phyloP scores from a whole-genome alignment of 2,329 filamentous ascomycete species.

The Colletotrichum tropicale region DNA sequence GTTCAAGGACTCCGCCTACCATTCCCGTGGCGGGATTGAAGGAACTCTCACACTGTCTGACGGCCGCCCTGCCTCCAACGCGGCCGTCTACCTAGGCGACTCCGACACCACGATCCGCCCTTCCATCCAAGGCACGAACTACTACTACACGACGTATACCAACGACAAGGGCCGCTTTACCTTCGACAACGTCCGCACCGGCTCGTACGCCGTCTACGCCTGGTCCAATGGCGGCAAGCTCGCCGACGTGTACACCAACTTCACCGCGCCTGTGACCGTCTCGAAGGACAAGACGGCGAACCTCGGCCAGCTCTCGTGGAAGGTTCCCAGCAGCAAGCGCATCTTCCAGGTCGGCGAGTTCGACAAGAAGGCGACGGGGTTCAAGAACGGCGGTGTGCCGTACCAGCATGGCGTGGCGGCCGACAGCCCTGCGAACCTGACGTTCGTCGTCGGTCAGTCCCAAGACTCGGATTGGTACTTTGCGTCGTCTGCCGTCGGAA shows the following conservation, averaged over 20 bases:
- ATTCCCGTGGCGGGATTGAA: constrained; percentile 43
- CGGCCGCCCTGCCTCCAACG: constrained; percentile 45
- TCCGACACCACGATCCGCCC: constrained; percentile 33
- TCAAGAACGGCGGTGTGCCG: constrained; percentile 42
- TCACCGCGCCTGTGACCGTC: constrained; percentile 38
- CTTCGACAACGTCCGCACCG: constrained; percentile 43
- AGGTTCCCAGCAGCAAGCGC: constrained; percentile 13
- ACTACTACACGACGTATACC: constrained; percentile 50
- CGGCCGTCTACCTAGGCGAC: constrained; percentile 51
- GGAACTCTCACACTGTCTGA: constrained; percentile 45
- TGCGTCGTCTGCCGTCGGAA: constrained; percentile 37
- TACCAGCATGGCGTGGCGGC: constrained; percentile 43
- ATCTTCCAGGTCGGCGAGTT: constrained; percentile 51
- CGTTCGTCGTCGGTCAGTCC: constrained; percentile 40
- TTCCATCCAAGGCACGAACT: constrained; percentile 24
- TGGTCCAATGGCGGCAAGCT: constrained; percentile 47
- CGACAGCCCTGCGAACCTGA: constrained; percentile 45
- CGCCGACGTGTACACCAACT: constrained; percentile 43
- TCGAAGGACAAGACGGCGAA: constrained; percentile 24
- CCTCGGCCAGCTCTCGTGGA: constrained; percentile 8
- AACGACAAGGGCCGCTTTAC: constrained; percentile 42
- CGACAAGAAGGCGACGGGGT: constrained; percentile 46
- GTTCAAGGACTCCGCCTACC: constrained; percentile 45
- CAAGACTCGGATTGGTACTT: constrained; percentile 47
- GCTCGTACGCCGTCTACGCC: constrained; percentile 46